phyloP scores from a whole-genome alignment of 306 rosid genomes.

The Corylus heterophylla region DNA sequence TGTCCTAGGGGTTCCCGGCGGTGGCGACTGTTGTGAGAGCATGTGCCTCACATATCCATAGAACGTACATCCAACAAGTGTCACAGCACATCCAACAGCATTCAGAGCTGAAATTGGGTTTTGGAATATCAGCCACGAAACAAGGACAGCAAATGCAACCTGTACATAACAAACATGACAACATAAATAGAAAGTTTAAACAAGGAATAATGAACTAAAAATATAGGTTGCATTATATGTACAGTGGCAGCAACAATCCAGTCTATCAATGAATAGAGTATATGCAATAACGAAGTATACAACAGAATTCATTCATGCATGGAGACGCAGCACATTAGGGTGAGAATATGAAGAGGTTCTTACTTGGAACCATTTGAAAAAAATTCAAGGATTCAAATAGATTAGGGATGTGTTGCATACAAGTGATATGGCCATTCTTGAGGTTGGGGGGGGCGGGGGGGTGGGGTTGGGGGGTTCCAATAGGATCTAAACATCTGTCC shows the following conservation, averaged over 20 bases:
- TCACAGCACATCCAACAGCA: slow-evolving; percentile 78
- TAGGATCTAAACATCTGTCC: background rate
- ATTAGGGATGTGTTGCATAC: background rate
- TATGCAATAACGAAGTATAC: background rate
- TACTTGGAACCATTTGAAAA: background rate
- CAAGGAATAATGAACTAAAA: slow-evolving; percentile 3
- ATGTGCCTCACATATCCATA: slow-evolving; percentile 85
- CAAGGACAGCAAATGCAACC: slow-evolving; percentile 97
- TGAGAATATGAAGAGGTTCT: slow-evolving; percentile 1
- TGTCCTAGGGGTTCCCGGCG: slow-evolving; percentile 78
- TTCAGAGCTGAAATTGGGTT: slow-evolving; percentile 85
- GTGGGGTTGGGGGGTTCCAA: too few species aligned
- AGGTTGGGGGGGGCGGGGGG: too few species aligned
- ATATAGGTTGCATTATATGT: slow-evolving; percentile 2
- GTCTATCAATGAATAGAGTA: background rate
- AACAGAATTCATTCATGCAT: slow-evolving; percentile 9
- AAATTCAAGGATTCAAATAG: background rate
- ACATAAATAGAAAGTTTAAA: slow-evolving; percentile 4
- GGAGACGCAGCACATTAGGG: background rate
- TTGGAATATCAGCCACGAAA: slow-evolving; percentile 89
- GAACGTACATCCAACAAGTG: slow-evolving; percentile 93
- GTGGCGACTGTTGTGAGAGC: slow-evolving; percentile 68
- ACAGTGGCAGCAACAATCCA: slow-evolving; percentile 5
- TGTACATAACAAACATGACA: slow-evolving; percentile 29
- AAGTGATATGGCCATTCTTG: background rate